Evolutionary conservation across 768 basidiomycete genomes (phyloP), one percentile per base, ranked within the genome.

Genomic region (Suillus paluster): DNA sequence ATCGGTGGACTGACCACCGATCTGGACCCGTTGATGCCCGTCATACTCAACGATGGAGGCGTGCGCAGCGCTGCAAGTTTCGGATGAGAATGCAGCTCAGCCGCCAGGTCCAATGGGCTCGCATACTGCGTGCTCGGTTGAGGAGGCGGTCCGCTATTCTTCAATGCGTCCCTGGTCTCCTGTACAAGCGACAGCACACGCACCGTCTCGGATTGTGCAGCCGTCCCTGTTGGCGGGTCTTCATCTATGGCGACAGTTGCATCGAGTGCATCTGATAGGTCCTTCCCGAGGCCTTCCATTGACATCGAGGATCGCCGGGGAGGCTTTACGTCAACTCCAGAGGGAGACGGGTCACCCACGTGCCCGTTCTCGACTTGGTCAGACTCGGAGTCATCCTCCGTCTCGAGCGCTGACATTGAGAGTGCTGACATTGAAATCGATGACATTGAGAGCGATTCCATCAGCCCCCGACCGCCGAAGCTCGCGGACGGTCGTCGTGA

Each of bases 381-480:
- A 23, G 56, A 70, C 30, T 74, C 71, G 1, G 44, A 62, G 1
- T 80, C 77, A 57, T 82, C 81, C 21, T 86, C 81, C 7, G 76
- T 76, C 14, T 81, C 86, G 45, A 87, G 70, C 8, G 86, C 86
- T 3, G 85, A 86, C 72, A 80, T 80, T 33, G 83, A 82, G 33
- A 83, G 73, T 50, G 86, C 84, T 3, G 85, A 86, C 72, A 80
- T 80, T 34, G 83, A 82, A 34, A 83, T 72, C 53, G 86, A 86
- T 2, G 85, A 85, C 72, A 80, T 80, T 30, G 83, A 82, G 27
- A 83, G 73, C 1, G 73, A 70, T n/a, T 80, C 79, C 33, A 81
- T 75, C 25, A 81, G 59, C 5, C 69, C 58, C 23, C 76, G 78
- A 2, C 77, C 73, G 58, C 67, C 68, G 49, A 75, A 38, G 50